These are phyloP conservation scores for Hymenoscyphus linearis DNA, from an alignment of 2,329 filamentous ascomycete genomes.

Conservation along the genomic window DNA sequence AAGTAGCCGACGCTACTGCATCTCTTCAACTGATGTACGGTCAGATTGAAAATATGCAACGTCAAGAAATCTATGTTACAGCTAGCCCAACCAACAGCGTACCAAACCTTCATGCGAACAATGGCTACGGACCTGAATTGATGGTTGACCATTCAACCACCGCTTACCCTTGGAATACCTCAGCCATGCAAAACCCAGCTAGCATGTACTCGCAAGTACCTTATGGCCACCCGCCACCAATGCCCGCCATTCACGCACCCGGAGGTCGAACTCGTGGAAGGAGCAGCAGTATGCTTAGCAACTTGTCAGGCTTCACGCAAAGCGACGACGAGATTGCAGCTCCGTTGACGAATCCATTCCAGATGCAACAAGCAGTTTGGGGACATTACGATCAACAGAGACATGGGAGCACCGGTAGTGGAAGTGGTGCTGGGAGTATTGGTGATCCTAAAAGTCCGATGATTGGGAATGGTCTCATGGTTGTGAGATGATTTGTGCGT, in stretches of 20 bases:
- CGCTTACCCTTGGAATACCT: constrained; percentile 24
- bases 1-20: constrained; percentile 15
- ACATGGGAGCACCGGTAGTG: constrained; percentile 27
- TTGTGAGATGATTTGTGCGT: constrained; percentile 6
- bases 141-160: constrained; percentile 13
- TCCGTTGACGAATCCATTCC: constrained; percentile 5
- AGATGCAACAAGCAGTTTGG: constrained; percentile 14
- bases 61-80: constrained; percentile 14
- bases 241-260: constrained; percentile 11
- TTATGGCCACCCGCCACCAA: constrained; percentile 4
- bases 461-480: constrained; percentile 14
- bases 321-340: constrained; percentile 39
- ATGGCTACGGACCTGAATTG: constrained; percentile 4
- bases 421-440: constrained; percentile 41
- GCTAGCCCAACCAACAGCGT: constrained; percentile 19
- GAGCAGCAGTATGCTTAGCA: constrained; percentile 62
- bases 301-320: constrained; percentile 62
- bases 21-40: constrained; percentile 10
- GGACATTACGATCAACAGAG: constrained; percentile 19
- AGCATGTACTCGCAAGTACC: constrained; percentile 8
- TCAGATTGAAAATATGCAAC: constrained; percentile 10
- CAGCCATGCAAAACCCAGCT: constrained; percentile 8
- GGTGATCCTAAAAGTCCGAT: constrained; percentile 48
- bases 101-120: constrained; percentile 16
- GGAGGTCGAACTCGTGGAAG: constrained; percentile 41